Percentiles rank a stretch among this genome's conserved stretches.
phyloP scores from a whole-genome alignment of 2,329 filamentous ascomycete genomes.

The Monascus ruber region DNA sequence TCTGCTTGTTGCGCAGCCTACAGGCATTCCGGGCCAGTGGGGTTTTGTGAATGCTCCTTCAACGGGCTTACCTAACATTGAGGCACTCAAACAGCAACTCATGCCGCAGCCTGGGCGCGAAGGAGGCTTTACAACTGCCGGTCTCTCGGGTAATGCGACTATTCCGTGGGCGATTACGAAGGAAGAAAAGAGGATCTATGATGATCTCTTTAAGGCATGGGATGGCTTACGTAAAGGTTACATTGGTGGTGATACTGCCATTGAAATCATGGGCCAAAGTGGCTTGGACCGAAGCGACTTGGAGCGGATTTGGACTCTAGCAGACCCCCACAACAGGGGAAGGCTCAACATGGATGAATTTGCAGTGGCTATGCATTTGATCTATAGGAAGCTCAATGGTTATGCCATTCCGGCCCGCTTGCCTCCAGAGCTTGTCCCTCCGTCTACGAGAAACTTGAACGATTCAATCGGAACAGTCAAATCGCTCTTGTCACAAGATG shows the following conservation, averaged over 20 bases:
- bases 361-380: constrained; percentile 96
- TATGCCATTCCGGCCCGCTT: constrained; percentile 82
- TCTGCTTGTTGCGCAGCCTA: constrained; percentile 80
- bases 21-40: constrained; percentile 88
- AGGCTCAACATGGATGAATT: constrained; percentile 94
- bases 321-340: constrained; percentile 88
- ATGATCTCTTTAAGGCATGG: constrained; percentile 90
- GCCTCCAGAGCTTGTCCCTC: constrained; percentile 84
- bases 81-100: constrained; percentile 82
- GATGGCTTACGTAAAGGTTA: constrained; percentile 88
- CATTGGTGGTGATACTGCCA: constrained; percentile 82
- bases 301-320: constrained; percentile 87
- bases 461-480: constrained; percentile 91
- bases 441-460: constrained; percentile 85
- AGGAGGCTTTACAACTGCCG: constrained; percentile 70
- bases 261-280: constrained; percentile 95
- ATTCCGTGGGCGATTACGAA: constrained; percentile 99
- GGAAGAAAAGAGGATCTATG: constrained; percentile 94
- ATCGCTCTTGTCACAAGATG: constrained; percentile 76
- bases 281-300: constrained; percentile 82
- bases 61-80: constrained; percentile 82
- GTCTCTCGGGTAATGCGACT: constrained; percentile 82
- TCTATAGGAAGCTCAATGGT: constrained; percentile 92
- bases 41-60: constrained; percentile 93
- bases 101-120: constrained; percentile 96